Conservation (phyloP, 305 asterid species). For the Ajuga reptans region DNA sequence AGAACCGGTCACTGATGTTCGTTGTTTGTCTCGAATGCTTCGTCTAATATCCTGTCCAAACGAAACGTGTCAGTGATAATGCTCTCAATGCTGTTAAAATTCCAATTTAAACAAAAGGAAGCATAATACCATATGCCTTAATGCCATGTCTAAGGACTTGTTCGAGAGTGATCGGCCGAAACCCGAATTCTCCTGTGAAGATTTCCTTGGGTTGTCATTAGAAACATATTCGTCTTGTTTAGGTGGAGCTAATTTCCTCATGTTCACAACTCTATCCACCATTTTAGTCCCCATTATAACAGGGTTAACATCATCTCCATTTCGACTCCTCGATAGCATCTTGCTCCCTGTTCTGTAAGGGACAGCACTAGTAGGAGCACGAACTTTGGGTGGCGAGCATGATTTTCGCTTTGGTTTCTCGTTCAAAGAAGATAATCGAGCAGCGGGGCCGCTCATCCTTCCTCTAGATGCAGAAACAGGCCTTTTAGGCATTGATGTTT, state of each 20-base stretch:
- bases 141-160: slow-evolving; percentile 82
- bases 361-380: slow-evolving; percentile 18
- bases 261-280: slow-evolving; percentile 48
- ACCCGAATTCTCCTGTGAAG: slow-evolving; percentile 34
- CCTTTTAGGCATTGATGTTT: slow-evolving; percentile 36
- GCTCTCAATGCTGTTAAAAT: neutral
- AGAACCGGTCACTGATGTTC: slow-evolving; percentile 21
- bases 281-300: slow-evolving; percentile 42
- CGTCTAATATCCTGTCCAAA: slow-evolving; percentile 53
- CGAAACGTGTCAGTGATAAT: neutral
- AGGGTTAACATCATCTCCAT: slow-evolving; percentile 41
- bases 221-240: slow-evolving; percentile 26
- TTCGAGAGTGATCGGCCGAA: slow-evolving; percentile 79
- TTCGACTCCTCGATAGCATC: slow-evolving; percentile 29
- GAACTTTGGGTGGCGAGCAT: slow-evolving; percentile 44
- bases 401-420: slow-evolving; percentile 47
- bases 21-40: slow-evolving; percentile 24
- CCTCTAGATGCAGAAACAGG: slow-evolving; percentile 63
- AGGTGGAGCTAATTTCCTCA: slow-evolving; percentile 53
- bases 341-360: slow-evolving; percentile 26
- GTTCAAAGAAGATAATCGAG: slow-evolving; percentile 23
- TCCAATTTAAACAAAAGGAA: neutral
- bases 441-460: slow-evolving; percentile 27
- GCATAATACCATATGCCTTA: slow-evolving; percentile 69
- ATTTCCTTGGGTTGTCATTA: slow-evolving; percentile 25